Base-by-base conservation (phyloP, 2,329 filamentous ascomycete genomes). In the Fusarium temperatum region DNA sequence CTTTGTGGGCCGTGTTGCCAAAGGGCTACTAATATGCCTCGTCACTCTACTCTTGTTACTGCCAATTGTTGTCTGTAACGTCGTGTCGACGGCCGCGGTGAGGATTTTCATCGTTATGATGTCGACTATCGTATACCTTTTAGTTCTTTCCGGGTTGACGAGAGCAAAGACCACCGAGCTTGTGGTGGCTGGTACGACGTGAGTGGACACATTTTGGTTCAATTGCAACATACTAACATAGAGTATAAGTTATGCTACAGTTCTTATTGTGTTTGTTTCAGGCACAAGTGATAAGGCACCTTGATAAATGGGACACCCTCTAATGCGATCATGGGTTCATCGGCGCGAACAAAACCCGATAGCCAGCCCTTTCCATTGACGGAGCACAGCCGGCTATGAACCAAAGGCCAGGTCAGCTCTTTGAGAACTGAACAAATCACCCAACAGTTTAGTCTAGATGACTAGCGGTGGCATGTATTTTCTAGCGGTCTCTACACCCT, bases 211-310 rank as follows among this genome's bases (percentile, higher is more conserved):
- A 7, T 3, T 14, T 13, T 2, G 8, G 1, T 11, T 1, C 5
- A 1, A 17, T 4, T 11, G 5, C 38, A 4, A 2, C 4, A 1
- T 8, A 12, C 20, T 65, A n/a, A 44, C 11, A 18, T 10, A 7
- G 0, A 8, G 0, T 24, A n/a, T 28, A 5, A 65, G 58, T 4
- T 66, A 66, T 28, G 63, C 63, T 5, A 66, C 63, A 35, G 58
- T 63, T 12, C 58, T 66, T 4, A 66, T 51, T 11, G 63, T 66
- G 14, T 64, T 56, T 42, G 63, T 66, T 5, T 64, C 59, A 2
- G 60, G 48, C 1, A 66, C 63, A 1, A 53, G 57, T 26, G 22
- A 60, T 5, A 39, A 39, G 6, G 8, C 12, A 17, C 32, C 50
- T 17, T 38, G 32, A 53, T 20, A 8, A 20, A 8, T 5, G 11